Evolutionary conservation across 139 green algal species (phyloP), one percentile per base, ranked within the genome.

Genomic region (Auxenochlorella pyrenoidosa): DNA sequence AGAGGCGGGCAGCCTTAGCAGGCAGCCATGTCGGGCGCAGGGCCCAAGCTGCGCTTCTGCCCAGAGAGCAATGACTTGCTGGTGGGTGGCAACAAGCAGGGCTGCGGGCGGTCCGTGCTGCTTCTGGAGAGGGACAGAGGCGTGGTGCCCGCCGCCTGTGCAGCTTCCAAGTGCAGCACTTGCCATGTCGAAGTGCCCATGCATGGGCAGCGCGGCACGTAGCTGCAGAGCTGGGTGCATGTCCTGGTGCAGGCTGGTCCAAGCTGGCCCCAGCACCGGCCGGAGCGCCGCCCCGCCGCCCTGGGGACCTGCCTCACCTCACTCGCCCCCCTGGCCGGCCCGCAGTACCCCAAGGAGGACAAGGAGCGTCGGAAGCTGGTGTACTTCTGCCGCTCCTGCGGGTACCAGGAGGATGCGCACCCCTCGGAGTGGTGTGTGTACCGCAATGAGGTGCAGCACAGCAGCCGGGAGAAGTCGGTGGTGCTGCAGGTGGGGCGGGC

Each of bases 61-160:
- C 96, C 95, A 1, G 95, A 98, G 79, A 96, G 91, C 70, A 98
- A 98, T 86, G 96, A 98, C 82, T 82, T 98, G 71, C 89, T 98
- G 70, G 70, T 76, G 70, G 22, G 70, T 38, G 34, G 66, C 66
- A 40, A 2, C 1, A 8, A n/a, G 3, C 34, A 30, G 70, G 34
- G 3, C 34, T 41, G n/a, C 30, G 30, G 70, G 54, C 2, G 54
- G 54, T 63, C 15, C 2, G 3, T 8, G 13, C 18, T 24, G 54
- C 54, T 63, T 63, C 54, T 28, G 12, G 16, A 24, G 54, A 8
- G 10, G 54, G 22, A 24, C 16, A 13, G 3, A 26, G 54, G 2
- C 54, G 54, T 63, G 54, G 12, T 58, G 47, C 47, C 12, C 47
- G 47, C 12, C 8, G 12, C 6, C 12, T 12, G 47, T 58, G 12